Percentiles rank a stretch among this genome's conserved stretches.
phyloP scores from a whole-genome alignment of 2,329 filamentous ascomycete genomes.

The Aspergillus proliferans region DNA sequence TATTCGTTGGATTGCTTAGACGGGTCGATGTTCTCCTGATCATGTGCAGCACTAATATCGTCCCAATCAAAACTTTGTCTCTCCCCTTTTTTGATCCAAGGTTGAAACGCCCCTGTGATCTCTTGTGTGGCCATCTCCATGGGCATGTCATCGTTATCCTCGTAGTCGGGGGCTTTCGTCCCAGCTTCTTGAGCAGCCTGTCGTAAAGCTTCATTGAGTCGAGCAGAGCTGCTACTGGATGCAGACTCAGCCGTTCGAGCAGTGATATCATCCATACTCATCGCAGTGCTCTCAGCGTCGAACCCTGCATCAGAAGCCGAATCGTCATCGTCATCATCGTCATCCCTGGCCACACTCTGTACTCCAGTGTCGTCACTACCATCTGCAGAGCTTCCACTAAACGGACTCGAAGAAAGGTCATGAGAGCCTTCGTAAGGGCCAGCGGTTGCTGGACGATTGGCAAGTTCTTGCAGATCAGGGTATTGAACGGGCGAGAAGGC shows the following conservation, averaged over 20 bases:
- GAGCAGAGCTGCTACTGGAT: slow-evolving; percentile 57
- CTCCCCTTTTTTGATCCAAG: slow-evolving; percentile 42
- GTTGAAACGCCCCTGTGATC: slow-evolving; percentile 45
- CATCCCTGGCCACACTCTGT: slow-evolving; percentile 34
- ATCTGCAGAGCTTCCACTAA: slow-evolving; percentile 55
- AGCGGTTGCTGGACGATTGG: slow-evolving; percentile 22
- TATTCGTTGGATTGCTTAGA: slow-evolving; percentile 15
- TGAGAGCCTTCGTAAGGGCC: slow-evolving; percentile 55
- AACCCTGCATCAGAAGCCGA: slow-evolving; percentile 45
- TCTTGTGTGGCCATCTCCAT: slow-evolving; percentile 69
- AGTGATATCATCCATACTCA: slow-evolving; percentile 75
- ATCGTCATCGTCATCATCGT: slow-evolving; percentile 40
- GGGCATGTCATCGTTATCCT: slow-evolving; percentile 62
- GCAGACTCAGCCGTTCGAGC: slow-evolving; percentile 60
- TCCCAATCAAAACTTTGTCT: slow-evolving; percentile 38
- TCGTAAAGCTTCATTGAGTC: slow-evolving; percentile 69
- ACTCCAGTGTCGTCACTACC: slow-evolving; percentile 40
- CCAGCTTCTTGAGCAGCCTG: slow-evolving; percentile 70
- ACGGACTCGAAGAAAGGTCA: slow-evolving; percentile 69
- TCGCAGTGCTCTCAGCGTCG: slow-evolving; percentile 66
- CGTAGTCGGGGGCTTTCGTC: slow-evolving; percentile 59
- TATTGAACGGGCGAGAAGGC: slow-evolving; percentile 60
- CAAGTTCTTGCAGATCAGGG: slow-evolving; percentile 57
- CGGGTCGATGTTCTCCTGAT: slow-evolving; percentile 42
- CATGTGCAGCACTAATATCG: slow-evolving; percentile 35